phyloP scores from a whole-genome alignment of 805 yeast species.

The Hanseniaspora taiwanica region DNA sequence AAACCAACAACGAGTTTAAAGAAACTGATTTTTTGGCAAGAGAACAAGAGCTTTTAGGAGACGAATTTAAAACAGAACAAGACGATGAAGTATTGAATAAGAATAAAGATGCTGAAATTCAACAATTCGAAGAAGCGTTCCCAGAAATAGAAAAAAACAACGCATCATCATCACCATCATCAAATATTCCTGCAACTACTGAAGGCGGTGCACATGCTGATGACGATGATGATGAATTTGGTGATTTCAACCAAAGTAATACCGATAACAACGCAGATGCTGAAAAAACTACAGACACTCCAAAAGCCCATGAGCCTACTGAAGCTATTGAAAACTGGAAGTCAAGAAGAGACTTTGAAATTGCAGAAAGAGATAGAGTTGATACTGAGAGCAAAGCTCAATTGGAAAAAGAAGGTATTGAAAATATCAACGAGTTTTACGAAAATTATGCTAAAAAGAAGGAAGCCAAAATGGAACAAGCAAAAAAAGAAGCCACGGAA shows the following conservation, averaged over 20 bases:
- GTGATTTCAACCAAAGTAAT: constrained; percentile 15
- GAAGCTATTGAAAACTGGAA: constrained; percentile 66
- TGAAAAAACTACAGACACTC: constrained; percentile 13
- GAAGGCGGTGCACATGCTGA: constrained; percentile 10
- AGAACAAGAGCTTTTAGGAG: constrained; percentile 57
- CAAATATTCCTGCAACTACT: neutral
- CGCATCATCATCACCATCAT: too few relatives aligned
- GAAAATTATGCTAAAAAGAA: constrained; percentile 79
- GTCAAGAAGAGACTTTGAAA: constrained; percentile 65
- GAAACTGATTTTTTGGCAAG: constrained; percentile 51
- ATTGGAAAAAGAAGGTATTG: constrained; percentile 61
- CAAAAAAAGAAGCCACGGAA: constrained; percentile 53
- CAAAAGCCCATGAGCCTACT: constrained; percentile 32
- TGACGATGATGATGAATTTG: constrained; percentile 33
- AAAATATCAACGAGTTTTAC: constrained; percentile 81
- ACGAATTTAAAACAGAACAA: constrained; percentile 54
- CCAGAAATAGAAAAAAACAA: constrained; percentile 33
- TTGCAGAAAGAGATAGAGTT: constrained; percentile 64
- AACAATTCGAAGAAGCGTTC: constrained; percentile 50
- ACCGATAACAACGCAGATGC: constrained; percentile 14
- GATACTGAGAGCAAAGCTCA: constrained; percentile 51
- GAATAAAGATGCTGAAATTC: constrained; percentile 30
- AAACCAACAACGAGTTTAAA: constrained; percentile 17
- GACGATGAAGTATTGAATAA: constrained; percentile 35
- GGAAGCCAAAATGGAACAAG: constrained; percentile 51